phyloP scores from a whole-genome alignment of 2,329 filamentous ascomycete genomes.

The Achaetomium macrosporum region DNA sequence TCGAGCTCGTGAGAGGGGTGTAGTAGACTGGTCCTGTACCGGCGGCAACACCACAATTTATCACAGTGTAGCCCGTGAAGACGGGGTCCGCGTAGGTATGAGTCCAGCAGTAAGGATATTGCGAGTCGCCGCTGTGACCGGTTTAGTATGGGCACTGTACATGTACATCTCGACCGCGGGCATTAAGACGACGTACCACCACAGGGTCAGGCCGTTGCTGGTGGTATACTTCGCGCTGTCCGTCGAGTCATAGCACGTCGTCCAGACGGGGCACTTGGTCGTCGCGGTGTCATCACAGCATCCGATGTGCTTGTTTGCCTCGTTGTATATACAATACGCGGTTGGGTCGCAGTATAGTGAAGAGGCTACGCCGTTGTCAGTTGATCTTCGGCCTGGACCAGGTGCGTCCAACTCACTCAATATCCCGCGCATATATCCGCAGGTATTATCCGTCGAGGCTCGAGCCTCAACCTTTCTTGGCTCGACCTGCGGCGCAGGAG shows the following conservation, averaged over 20 bases:
- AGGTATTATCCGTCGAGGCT: slow-evolving; percentile 27
- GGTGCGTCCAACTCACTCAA: not conserved
- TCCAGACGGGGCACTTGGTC: slow-evolving; percentile 23
- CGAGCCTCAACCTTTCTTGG: slow-evolving; percentile 20
- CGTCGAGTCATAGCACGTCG: slow-evolving; percentile 28
- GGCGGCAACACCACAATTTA: slow-evolving; percentile 27
- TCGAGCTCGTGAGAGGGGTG: not conserved
- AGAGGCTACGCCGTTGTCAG: slow-evolving; percentile 5
- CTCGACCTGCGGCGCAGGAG: slow-evolving; percentile 8
- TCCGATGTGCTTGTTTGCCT: slow-evolving; percentile 24
- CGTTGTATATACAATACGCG: slow-evolving; percentile 29
- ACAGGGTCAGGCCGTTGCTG: slow-evolving; percentile 26
- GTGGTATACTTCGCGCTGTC: slow-evolving; percentile 21
- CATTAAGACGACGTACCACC: slow-evolving; percentile 26
- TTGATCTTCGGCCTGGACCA: too few species aligned
- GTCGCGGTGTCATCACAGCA: slow-evolving; percentile 29
- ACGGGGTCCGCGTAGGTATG: slow-evolving; percentile 26
- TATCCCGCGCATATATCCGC: slow-evolving; percentile 29
- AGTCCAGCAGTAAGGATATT: slow-evolving; percentile 28
- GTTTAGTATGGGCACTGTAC: not conserved
- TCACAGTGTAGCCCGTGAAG: slow-evolving; percentile 28
- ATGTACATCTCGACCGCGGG: not conserved
- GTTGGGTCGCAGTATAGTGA: slow-evolving; percentile 28
- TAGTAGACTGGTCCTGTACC: slow-evolving; percentile 22
- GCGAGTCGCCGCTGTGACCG: slow-evolving; percentile 19